A percentile compares a stretch with the other conserved stretches of the same genome.
Conservation (phyloP, 371 early-diverging fungal genomes). For the Batrachochytrium dendrobatidis region DNA sequence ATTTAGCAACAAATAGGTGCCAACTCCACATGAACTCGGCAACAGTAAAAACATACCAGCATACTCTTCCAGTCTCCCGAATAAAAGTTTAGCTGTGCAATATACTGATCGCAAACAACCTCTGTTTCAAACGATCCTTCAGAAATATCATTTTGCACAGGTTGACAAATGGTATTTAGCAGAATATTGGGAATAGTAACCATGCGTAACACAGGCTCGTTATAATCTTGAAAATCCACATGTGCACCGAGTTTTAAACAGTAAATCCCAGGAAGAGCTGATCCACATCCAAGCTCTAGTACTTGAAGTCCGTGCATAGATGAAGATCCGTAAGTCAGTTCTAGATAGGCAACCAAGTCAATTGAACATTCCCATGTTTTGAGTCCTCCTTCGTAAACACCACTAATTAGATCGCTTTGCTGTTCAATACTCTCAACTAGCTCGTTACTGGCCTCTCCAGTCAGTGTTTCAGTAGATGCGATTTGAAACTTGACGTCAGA, state of each 20-base stretch:
- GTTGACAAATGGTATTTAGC: slow-evolving; percentile 56
- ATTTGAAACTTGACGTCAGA: slow-evolving; percentile 78
- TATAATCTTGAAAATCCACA: slow-evolving; percentile 88
- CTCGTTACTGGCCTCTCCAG: slow-evolving; percentile 25
- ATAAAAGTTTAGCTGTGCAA: slow-evolving; percentile 8
- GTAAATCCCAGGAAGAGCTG: slow-evolving; percentile 76
- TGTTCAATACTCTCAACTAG: slow-evolving; percentile 34
- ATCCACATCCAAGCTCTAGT: slow-evolving; percentile 83
- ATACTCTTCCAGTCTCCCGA: slow-evolving; percentile 25
- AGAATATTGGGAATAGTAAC: slow-evolving; percentile 87
- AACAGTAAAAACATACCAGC: too few relatives aligned
- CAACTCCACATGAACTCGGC: too few relatives aligned
- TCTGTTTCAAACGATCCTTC: slow-evolving; percentile 32
- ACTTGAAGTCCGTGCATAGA: background rate
- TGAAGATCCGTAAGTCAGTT: background rate
- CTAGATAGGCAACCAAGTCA: slow-evolving; percentile 62
- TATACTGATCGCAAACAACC: slow-evolving; percentile 9
- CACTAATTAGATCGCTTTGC: slow-evolving; percentile 71
- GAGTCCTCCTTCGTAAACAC: slow-evolving; percentile 90
- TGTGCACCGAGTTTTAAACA: slow-evolving; percentile 50
- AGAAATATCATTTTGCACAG: slow-evolving; percentile 44
- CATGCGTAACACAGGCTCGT: slow-evolving; percentile 74
- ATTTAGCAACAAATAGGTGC: too few relatives aligned
- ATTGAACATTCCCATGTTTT: slow-evolving; percentile 94
- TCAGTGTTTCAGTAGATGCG: slow-evolving; percentile 55